Conservation (phyloP, 805 yeast species). For the Ogataea glucozyma region DNA sequence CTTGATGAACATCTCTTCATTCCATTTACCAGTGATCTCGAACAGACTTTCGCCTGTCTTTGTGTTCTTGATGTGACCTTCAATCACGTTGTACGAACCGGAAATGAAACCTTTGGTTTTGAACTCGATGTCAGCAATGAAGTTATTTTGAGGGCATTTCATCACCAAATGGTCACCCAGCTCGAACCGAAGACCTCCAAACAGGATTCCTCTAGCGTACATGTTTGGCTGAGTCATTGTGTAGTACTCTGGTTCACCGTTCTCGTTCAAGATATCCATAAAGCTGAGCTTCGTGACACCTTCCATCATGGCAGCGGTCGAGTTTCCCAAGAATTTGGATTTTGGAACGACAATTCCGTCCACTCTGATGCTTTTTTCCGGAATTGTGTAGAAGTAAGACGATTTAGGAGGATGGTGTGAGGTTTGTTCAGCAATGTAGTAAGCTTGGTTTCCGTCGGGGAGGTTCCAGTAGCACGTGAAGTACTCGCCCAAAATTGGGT, state of each 20-base stretch:
- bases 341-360: conserved; percentile 90
- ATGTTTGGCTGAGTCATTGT: conserved; percentile 92
- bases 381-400: conserved; percentile 84
- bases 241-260: conserved; percentile 63
- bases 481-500: conserved; percentile 91
- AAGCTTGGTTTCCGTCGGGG: conserved; percentile 66
- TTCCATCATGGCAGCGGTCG: conserved; percentile 97
- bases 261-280: conserved; percentile 52
- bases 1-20: conserved; percentile 74
- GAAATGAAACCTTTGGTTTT: conserved; percentile 92
- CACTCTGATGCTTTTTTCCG: conserved; percentile 75
- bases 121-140: conserved; percentile 83
- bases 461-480: conserved; percentile 93
- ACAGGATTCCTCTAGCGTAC: conserved; percentile 89
- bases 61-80: conserved; percentile 63
- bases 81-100: conserved; percentile 88
- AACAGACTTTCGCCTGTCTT: conserved; percentile 55
- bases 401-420: conserved; percentile 99
- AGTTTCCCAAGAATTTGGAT: conserved; percentile 88
- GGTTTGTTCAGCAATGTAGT: conserved; percentile 89
- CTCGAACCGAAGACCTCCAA: conserved; percentile 88
- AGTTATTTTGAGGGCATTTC: conserved; percentile 57
- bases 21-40: conserved; percentile 90
- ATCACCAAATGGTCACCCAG: conserved; percentile 90
- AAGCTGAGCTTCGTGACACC: conserved; percentile 77